Base-by-base conservation (phyloP, 371 early-diverging fungal species). In the Mucor saturninus region DNA sequence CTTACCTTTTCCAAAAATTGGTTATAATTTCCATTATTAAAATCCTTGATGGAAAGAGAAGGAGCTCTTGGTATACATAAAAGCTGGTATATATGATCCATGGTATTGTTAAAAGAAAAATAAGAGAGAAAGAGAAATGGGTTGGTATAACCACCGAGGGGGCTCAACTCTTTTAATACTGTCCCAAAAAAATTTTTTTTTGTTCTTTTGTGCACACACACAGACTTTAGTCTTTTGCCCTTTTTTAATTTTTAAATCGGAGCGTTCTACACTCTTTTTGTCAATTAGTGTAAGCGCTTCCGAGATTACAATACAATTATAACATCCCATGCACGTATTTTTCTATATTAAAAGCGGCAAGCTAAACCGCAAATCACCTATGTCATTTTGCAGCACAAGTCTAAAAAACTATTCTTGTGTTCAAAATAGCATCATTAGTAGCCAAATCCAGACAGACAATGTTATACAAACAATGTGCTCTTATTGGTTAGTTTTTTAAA, bases 51-150 rank as follows among this genome's bases (percentile, higher is more conserved):
- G 4, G 26, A 15, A 39, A 69, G 48, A 0, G 61, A n/a, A 13
- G 64, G 65, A 13, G 61, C 21, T 42, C 57, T 69, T 32, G 69
- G 65, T 61, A 61, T 57, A 58, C 69, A 64, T 37, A 64, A 30
- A 6, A 69, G 31, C 14, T 69, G 65, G 50, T 69, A 69, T 57
- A 69, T 37, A 21, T 53, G 50, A 58, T 65, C 59, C 64, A 68
- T 63, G 30, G 5, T 50, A 8, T 3, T 48, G 28, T 0, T 31
- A 30, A 11, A 50, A 30, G 10, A 30, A 50, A 30, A 50, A 10
- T 30, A 30, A 30, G 11, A 30, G 31, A 13, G 31, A 30, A 11
- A 50, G 10, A 28, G 29, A 49, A 49, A 49, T 28, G 30, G 9
- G 30, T 50, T 46, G 8, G 46, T 46, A 46, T 46, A 8, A 46